These are phyloP conservation scores for Serendipita vermifera DNA, from an alignment of 768 basidiomycete species.

Conservation along the genomic window DNA sequence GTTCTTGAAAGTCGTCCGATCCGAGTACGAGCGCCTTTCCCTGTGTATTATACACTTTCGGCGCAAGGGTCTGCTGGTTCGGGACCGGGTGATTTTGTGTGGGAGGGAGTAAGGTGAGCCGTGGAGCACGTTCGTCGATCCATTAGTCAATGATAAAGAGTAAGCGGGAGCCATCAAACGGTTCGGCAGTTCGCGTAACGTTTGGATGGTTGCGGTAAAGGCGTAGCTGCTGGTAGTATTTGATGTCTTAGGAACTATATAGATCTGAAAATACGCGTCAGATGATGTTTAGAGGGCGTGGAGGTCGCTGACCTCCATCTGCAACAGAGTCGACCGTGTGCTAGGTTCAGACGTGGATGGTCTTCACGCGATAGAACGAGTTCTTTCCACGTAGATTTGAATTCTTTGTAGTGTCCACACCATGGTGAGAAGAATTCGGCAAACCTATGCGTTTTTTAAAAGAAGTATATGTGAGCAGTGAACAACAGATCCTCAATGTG, in stretches of 20 bases:
- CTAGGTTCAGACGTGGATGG: slow-evolving; percentile 45
- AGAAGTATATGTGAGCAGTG: too few species aligned
- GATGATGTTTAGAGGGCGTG: not conserved
- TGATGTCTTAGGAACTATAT: slow-evolving; percentile 54
- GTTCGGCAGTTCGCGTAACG: not conserved
- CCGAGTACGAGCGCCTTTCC: slow-evolving; percentile 31
- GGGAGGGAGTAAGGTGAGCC: not conserved
- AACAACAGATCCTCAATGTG: too few species aligned
- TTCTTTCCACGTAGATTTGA: slow-evolving; percentile 72
- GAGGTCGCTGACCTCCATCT: slow-evolving; percentile 48
- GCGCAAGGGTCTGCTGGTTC: too few species aligned
- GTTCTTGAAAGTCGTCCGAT: slow-evolving; percentile 36
- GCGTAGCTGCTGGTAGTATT: slow-evolving; percentile 48
- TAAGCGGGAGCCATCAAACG: not conserved
- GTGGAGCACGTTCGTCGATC: not conserved
- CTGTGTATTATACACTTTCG: slow-evolving; percentile 26
- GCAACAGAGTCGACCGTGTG: slow-evolving; percentile 75
- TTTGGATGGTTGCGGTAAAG: not conserved
- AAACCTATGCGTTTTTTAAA: too few species aligned
- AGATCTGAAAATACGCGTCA: slow-evolving; percentile 47
- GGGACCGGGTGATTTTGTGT: too few species aligned
- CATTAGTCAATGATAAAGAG: not conserved
- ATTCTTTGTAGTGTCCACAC: slow-evolving; percentile 65
- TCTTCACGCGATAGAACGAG: slow-evolving; percentile 37
- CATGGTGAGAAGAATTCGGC: slow-evolving; percentile 82